Percentiles rank a stretch among this genome's conserved stretches.
phyloP scores from a whole-genome alignment of 768 basidiomycete genomes.

The Suillus plorans region DNA sequence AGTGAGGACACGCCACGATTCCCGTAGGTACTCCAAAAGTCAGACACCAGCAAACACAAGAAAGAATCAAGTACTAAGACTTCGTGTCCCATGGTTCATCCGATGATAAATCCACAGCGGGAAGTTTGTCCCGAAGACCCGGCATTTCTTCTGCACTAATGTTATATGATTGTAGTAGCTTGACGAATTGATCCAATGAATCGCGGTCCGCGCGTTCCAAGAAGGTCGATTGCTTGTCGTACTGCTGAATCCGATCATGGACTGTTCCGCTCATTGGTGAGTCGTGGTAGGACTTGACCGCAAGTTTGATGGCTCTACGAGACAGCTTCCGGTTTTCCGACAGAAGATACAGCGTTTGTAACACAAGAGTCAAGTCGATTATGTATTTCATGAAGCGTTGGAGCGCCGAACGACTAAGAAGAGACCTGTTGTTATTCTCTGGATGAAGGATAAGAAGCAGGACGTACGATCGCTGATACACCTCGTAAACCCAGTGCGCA shows the following conservation, averaged over 20 bases:
- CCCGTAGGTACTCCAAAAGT: background rate
- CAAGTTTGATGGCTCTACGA: background rate
- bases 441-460: background rate
- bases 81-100: background rate
- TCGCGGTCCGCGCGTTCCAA: background rate
- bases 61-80: background rate
- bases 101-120: background rate
- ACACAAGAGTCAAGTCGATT: slow-evolving; percentile 24
- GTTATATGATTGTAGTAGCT: background rate
- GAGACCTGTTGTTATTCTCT: background rate
- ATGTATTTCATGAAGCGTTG: slow-evolving; percentile 25
- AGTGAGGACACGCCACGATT: background rate
- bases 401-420: slow-evolving; percentile 6
- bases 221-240: background rate
- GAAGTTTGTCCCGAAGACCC: background rate
- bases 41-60: background rate
- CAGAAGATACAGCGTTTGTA: slow-evolving; percentile 19
- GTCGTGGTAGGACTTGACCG: background rate
- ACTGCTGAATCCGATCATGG: background rate
- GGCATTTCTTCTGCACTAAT: background rate
- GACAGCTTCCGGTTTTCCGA: background rate
- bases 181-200: background rate
- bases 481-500: background rate
- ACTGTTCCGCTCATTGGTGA: background rate
- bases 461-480: background rate